A percentile compares a stretch with the other conserved stretches of the same genome.
phyloP scores from a whole-genome alignment of 1,284 basidiomycete species.

The Ustilago trichophora region DNA sequence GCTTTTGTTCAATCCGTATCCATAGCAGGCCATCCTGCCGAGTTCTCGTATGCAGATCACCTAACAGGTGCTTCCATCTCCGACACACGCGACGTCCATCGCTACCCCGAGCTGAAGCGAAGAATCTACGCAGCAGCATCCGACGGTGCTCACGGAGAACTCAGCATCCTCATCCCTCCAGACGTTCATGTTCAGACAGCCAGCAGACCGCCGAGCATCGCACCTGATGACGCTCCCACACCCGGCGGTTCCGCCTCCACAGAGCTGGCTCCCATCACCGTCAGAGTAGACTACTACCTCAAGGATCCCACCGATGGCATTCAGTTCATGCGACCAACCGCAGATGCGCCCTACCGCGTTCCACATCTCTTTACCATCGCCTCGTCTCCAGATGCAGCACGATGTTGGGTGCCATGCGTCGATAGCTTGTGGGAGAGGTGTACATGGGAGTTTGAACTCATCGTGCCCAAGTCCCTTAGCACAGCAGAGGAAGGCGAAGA shows the following conservation, averaged over 20 bases:
- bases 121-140: slow-evolving; percentile 87
- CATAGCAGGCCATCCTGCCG: slow-evolving; percentile 70
- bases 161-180: slow-evolving; percentile 86
- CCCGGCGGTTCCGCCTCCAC: slow-evolving; percentile 40
- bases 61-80: slow-evolving; percentile 77
- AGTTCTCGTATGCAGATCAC: slow-evolving; percentile 81
- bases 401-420: slow-evolving; percentile 96
- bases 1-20: slow-evolving; percentile 81
- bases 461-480: slow-evolving; percentile 78
- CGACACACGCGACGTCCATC: slow-evolving; percentile 76
- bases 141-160: slow-evolving; percentile 90
- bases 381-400: slow-evolving; percentile 85
- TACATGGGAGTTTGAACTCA: slow-evolving; percentile 97
- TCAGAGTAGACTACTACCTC: slow-evolving; percentile 82
- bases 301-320: slow-evolving; percentile 84
- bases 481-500: slow-evolving; percentile 23
- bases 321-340: slow-evolving; percentile 82
- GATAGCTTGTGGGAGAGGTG: slow-evolving; percentile 96
- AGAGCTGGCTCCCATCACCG: slow-evolving; percentile 80
- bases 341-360: slow-evolving; percentile 81
- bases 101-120: slow-evolving; percentile 91
- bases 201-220: slow-evolving; percentile 28
- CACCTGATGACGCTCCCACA: slow-evolving; percentile 32
- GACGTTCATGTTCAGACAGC: slow-evolving; percentile 68
- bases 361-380: slow-evolving; percentile 90